Evolutionary conservation across 106 monocot genomes (phyloP).

Genomic region (Xerophyta viscosa): DNA sequence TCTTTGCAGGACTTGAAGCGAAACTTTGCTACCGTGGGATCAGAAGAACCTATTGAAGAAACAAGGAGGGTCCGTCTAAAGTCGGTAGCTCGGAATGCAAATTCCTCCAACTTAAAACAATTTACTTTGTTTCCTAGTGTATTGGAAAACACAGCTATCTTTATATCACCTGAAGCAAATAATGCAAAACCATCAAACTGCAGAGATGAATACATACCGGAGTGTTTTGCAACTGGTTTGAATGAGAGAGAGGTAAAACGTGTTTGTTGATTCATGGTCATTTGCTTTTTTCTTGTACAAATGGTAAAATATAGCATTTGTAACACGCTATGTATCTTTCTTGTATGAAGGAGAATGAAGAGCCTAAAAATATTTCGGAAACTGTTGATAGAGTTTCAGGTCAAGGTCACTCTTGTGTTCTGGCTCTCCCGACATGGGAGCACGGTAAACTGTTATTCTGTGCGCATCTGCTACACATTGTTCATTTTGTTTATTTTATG

Average conservation of each 20-base stretch:
- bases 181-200: background rate
- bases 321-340: too few relatives aligned
- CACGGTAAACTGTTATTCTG: background rate
- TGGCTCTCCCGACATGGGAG: background rate
- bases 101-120: conserved; percentile 1
- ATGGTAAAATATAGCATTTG: too few relatives aligned
- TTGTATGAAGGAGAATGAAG: background rate
- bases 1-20: conserved; percentile 20
- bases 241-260: too few relatives aligned
- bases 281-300: too few relatives aligned
- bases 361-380: background rate
- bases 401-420: background rate
- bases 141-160: background rate
- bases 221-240: too few relatives aligned
- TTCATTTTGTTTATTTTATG: too few relatives aligned
- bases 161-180: conserved; percentile 1
- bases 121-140: conserved; percentile 1
- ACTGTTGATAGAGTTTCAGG: background rate
- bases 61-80: conserved; percentile 7
- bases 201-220: too few relatives aligned
- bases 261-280: too few relatives aligned
- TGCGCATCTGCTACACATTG: too few relatives aligned
- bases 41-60: conserved; percentile 13
- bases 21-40: conserved; percentile 1
- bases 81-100: conserved; percentile 1